These are phyloP conservation scores for Wickerhamiella alocasiicola DNA, from an alignment of 805 yeast species.

Conservation along the genomic window DNA sequence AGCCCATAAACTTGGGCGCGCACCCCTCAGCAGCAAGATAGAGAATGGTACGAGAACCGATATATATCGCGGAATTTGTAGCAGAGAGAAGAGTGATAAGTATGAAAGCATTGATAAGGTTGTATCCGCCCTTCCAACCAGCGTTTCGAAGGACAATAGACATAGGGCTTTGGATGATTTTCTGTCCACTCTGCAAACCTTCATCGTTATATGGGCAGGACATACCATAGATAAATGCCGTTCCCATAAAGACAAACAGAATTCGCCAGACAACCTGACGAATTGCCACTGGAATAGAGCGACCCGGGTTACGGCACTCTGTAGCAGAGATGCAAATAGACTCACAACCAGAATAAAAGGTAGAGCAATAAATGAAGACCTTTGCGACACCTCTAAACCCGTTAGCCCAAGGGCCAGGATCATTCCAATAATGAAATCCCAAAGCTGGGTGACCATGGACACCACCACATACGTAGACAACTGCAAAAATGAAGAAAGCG, in stretches of 20 bases:
- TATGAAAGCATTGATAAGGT: constrained; percentile 50
- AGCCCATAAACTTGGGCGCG: constrained; percentile 45
- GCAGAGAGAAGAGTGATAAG: constrained; percentile 54
- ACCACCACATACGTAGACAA: constrained; percentile 46
- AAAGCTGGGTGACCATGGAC: constrained; percentile 39
- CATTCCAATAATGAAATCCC: constrained; percentile 48
- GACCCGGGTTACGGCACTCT: constrained; percentile 48
- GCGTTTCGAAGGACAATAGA: constrained; percentile 38
- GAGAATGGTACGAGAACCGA: constrained; percentile 56
- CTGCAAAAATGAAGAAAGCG: constrained; percentile 43
- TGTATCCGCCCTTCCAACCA: constrained; percentile 40
- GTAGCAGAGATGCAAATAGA: constrained; percentile 50
- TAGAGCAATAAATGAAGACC: constrained; percentile 47
- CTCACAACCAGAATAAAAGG: constrained; percentile 49
- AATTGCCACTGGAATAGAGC: constrained; percentile 49
- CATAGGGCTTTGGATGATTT: constrained; percentile 40
- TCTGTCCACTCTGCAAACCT: constrained; percentile 31
- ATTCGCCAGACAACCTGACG: constrained; percentile 47
- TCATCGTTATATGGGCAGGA: constrained; percentile 47
- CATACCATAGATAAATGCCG: constrained; percentile 46
- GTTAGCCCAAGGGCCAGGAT: constrained; percentile 36
- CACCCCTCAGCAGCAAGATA: constrained; percentile 49
- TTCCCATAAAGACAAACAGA: constrained; percentile 42
- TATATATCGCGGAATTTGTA: constrained; percentile 54
- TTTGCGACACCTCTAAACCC: constrained; percentile 35